Percentiles rank a stretch among this genome's conserved stretches.
These are phyloP conservation scores for Hypoxylon sp. DNA, from an alignment of 2,329 filamentous ascomycete genomes.

Conservation along the genomic window DNA sequence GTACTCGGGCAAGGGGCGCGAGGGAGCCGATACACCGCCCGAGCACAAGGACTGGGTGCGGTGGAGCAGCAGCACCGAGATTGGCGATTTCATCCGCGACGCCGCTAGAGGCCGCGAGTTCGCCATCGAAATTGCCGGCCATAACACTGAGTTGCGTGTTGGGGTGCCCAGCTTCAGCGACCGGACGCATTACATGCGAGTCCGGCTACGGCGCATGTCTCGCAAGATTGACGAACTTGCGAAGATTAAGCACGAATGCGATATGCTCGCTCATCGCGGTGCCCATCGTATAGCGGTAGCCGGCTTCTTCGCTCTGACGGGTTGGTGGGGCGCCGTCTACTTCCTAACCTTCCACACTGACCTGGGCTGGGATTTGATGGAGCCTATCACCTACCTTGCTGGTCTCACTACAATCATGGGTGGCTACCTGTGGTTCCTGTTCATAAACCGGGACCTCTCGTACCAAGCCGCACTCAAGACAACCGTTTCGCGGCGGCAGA, in stretches of 20 bases:
- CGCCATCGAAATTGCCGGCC: conserved; percentile 83
- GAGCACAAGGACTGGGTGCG: conserved; percentile 79
- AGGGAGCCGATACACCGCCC: conserved; percentile 61
- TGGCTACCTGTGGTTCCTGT: conserved; percentile 94
- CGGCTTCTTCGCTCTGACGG: conserved; percentile 79
- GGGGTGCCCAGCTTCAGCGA: conserved; percentile 90
- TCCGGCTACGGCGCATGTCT: conserved; percentile 80
- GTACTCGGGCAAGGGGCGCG: conserved; percentile 78
- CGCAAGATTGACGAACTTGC: conserved; percentile 77
- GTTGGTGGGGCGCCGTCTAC: conserved; percentile 89
- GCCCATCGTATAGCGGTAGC: conserved; percentile 85
- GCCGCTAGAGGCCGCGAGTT: conserved; percentile 89
- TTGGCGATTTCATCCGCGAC: conserved; percentile 94
- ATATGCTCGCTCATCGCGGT: conserved; percentile 79
- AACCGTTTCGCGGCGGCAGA: conserved; percentile 84
- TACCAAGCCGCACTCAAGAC: conserved; percentile 90
- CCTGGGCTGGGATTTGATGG: conserved; percentile 90
- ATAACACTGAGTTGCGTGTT: conserved; percentile 75
- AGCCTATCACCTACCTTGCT: conserved; percentile 90
- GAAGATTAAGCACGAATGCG: conserved; percentile 85
- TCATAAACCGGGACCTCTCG: conserved; percentile 89
- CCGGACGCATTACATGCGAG: conserved; percentile 88
- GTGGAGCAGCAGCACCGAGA: conserved; percentile 90
- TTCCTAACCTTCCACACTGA: conserved; percentile 79
- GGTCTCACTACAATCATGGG: conserved; percentile 89